Base-by-base conservation (phyloP, 495 filamentous ascomycete species). In the Wilcoxina mikolae region DNA sequence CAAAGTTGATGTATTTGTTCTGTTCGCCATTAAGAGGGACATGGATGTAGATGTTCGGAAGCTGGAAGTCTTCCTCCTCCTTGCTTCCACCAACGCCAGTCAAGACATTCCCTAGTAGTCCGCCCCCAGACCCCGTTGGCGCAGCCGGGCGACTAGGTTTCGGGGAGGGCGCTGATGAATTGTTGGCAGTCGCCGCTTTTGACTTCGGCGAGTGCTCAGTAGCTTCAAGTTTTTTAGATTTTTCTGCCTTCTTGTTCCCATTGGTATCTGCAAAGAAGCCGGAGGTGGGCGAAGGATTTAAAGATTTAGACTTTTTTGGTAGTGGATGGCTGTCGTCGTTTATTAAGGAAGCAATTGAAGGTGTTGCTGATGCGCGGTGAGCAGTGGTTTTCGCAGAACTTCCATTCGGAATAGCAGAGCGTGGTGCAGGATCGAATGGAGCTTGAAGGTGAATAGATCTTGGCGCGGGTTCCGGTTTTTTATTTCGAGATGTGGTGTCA, bases 1-100 rank as follows among this genome's bases (percentile, higher is more conserved):
- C 87, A 62, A 96, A 95, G 67, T 96, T 96, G 67, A 98, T 77
- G 56, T 90, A 90, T 53, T 89, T 84, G 65, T 94, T 91, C 15
- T 74, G 78, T 58, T 83, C 80, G 25, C 85, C 84, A 31, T 83
- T 74, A 35, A 98, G 70, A 0, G 85, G 80, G 54, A 98, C 78
- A 49, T 87, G 79, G 1, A 98, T 70, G 54, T 93, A 74, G 55
- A 98, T 93, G 44, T 82, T 94, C 2, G 87, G 85, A 22, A 82
- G 80, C 11, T 71, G 59, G 4, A 62, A 69, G 64, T 77, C 59
- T 17, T 55, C 35, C 7, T 66, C 56, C 7, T 27, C 43, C 24
- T 50, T 55, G 12, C 50, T 50, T 12, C 29, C 47, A 18, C 59
- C 49, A 3, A 52, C 39, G 12, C 59, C 59, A 15, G 53, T 47